phyloP scores from a whole-genome alignment of 371 early-diverging fungal species.

The Mycotypha africana region DNA sequence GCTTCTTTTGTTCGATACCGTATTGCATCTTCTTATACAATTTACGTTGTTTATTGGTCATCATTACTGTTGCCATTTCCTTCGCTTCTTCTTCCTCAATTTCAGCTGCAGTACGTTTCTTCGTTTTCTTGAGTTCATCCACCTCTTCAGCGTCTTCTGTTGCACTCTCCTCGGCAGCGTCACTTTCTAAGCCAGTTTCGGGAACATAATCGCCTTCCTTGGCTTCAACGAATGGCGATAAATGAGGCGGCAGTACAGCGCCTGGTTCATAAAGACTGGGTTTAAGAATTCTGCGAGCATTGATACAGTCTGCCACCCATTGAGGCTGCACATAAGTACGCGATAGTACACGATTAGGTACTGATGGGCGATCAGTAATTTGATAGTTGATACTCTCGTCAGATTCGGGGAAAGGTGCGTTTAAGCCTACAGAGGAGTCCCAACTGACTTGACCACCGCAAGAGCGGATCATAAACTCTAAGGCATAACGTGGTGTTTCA shows the following conservation, averaged over 20 bases:
- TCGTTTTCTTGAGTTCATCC: slow-evolving; percentile 66
- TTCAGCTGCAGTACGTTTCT: slow-evolving; percentile 59
- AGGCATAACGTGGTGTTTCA: slow-evolving; percentile 89
- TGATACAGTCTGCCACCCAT: slow-evolving; percentile 95
- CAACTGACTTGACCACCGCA: slow-evolving; percentile 92
- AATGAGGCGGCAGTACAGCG: slow-evolving; percentile 82
- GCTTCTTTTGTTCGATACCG: slow-evolving; percentile 58
- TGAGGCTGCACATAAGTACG: slow-evolving; percentile 97
- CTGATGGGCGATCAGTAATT: slow-evolving; percentile 81
- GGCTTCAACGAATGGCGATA: slow-evolving; percentile 90
- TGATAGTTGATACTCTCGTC: slow-evolving; percentile 86
- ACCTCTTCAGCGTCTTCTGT: slow-evolving; percentile 56
- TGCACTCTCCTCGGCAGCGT: slow-evolving; percentile 43
- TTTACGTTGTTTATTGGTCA: slow-evolving; percentile 88
- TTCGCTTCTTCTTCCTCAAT: slow-evolving; percentile 79
- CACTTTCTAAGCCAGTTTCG: slow-evolving; percentile 41
- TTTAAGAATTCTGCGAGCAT: slow-evolving; percentile 72
- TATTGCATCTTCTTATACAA: slow-evolving; percentile 77
- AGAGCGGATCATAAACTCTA: slow-evolving; percentile 86
- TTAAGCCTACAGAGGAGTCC: slow-evolving; percentile 74
- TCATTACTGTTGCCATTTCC: slow-evolving; percentile 89
- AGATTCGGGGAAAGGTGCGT: slow-evolving; percentile 74
- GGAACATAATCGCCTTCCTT: slow-evolving; percentile 88
- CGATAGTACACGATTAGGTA: slow-evolving; percentile 55
- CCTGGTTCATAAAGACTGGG: slow-evolving; percentile 78